These are phyloP conservation scores for Lachancea nothofagi DNA, from an alignment of 805 yeast species.

Conservation along the genomic window DNA sequence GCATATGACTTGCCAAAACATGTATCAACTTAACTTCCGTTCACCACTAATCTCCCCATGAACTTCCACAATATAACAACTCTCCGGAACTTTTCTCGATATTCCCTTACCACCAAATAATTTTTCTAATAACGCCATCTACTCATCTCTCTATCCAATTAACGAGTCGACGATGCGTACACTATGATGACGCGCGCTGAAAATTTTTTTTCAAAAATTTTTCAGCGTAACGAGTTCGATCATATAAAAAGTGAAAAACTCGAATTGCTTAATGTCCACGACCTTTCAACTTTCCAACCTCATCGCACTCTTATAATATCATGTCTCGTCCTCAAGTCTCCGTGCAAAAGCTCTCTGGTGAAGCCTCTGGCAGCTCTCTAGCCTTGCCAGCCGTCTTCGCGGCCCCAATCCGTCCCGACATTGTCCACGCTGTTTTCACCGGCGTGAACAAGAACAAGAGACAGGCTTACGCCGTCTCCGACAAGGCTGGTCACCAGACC, in stretches of 20 bases:
- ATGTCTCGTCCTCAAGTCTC: slow-evolving; percentile 93
- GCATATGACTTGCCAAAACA: too few species aligned
- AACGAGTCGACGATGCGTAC: neutral
- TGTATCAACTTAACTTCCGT: too few species aligned
- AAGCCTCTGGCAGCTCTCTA: slow-evolving; percentile 73
- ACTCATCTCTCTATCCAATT: neutral
- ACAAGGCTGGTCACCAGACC: slow-evolving; percentile 99
- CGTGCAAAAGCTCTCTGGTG: slow-evolving; percentile 85
- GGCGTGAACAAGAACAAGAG: slow-evolving; percentile 99
- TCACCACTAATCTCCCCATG: too few species aligned
- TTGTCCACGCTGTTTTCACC: slow-evolving; percentile 98
- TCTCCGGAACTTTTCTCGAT: neutral
- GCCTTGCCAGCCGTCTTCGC: slow-evolving; percentile 98
- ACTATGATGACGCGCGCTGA: neutral
- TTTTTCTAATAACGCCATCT: neutral
- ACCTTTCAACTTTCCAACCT: neutral
- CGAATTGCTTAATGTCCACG: slow-evolving; percentile 1
- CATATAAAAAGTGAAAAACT: neutral
- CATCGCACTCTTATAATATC: slow-evolving; percentile 36
- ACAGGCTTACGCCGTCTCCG: slow-evolving; percentile 99
- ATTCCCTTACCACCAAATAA: neutral
- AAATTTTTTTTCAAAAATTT: neutral
- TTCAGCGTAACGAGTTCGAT: neutral
- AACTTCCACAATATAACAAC: neutral
- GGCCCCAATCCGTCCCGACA: slow-evolving; percentile 99